These are phyloP conservation scores for Chaetomiaceae sp. DNA, from an alignment of 2,329 filamentous ascomycete genomes.

Conservation along the genomic window DNA sequence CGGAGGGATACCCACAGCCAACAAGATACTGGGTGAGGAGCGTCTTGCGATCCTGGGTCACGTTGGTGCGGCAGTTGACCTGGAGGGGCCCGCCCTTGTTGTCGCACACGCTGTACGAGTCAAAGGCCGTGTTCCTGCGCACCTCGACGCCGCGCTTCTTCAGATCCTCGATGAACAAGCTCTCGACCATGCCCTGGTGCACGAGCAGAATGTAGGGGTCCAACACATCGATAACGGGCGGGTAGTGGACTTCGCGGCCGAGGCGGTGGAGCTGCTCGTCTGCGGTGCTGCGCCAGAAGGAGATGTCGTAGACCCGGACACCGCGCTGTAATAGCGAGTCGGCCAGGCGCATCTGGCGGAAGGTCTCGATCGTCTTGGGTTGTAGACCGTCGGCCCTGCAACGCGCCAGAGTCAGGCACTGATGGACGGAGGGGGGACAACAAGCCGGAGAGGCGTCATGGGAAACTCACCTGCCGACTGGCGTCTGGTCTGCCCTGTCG, in stretches of 20 bases:
- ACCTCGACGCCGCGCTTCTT: conserved; percentile 59
- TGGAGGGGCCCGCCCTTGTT: conserved; percentile 40
- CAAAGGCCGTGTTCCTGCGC: conserved; percentile 59
- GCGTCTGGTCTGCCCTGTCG: conserved; percentile 62
- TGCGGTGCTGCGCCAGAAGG: conserved; percentile 60
- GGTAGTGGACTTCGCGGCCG: conserved; percentile 65
- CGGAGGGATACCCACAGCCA: conserved; percentile 48
- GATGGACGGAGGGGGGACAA: no score
- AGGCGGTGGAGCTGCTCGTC: conserved; percentile 53
- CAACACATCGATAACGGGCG: conserved; percentile 52
- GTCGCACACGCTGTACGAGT: conserved; percentile 47
- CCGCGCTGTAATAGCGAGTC: conserved; percentile 62
- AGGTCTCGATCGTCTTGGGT: conserved; percentile 73
- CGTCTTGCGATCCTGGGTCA: conserved; percentile 43
- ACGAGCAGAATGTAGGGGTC: conserved; percentile 55
- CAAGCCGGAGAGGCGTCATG: no score
- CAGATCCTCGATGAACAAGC: conserved; percentile 65
- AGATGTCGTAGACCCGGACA: conserved; percentile 68
- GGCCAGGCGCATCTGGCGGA: conserved; percentile 68
- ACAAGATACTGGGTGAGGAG: conserved; percentile 60
- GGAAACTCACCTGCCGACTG: conserved; percentile 52
- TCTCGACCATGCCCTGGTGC: conserved; percentile 73
- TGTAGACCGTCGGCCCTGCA: conserved; percentile 66
- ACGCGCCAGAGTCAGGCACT: not conserved
- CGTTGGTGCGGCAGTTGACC: conserved; percentile 48